Evolutionary conservation across 1,284 basidiomycete species (phyloP), one percentile per base, ranked within the genome.

Genomic region (Cronartium quercuum): DNA sequence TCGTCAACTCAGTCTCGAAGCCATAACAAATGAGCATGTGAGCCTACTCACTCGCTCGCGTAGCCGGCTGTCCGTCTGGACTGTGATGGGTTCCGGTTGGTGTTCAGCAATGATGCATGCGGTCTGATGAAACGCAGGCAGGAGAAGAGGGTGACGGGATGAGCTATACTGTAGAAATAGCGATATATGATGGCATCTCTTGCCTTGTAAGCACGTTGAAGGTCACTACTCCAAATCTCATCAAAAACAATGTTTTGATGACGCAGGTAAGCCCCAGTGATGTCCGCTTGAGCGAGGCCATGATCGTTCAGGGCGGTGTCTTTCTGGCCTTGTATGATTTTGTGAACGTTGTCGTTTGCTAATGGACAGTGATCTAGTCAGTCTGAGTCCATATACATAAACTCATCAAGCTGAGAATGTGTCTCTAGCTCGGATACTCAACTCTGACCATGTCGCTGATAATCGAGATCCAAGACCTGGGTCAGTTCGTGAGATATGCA

Each of bases 311-410:
- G 47, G 34, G 62, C 37, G 3, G 62, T 65, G 60, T 71, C 61
- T 40, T 29, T 44, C 24, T 71, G 68, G 24, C 68, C 68, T 40
- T 71, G 68, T 10, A 71, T 71, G 68, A 71, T 71, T 34, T 64
- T 41, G 24, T 71, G 63, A 12, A 44, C 7, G 21, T 71, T 71
- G 40, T 71, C 68, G 38, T 71, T 60, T 24, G 68, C 68, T 71
- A 15, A 35, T 60, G 44, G 87, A 24, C 85, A 85, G 0, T 92
- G 90, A 35, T 86, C 94, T 65, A 85, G 90, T 76, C 90, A 91
- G 18, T 96, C 5, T 18, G 84, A 55, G 51, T 55, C 29, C 15
- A 2, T 55, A 6, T 10, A 2, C 6, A 55, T 3, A 12, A 51
- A 12, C 9, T 55, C n/a, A 12, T 55, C 51, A 21, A 21, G n/a